These are phyloP conservation scores for Noccaea caerulescens DNA, from an alignment of 345 rosid genomes.

Conservation along the genomic window DNA sequence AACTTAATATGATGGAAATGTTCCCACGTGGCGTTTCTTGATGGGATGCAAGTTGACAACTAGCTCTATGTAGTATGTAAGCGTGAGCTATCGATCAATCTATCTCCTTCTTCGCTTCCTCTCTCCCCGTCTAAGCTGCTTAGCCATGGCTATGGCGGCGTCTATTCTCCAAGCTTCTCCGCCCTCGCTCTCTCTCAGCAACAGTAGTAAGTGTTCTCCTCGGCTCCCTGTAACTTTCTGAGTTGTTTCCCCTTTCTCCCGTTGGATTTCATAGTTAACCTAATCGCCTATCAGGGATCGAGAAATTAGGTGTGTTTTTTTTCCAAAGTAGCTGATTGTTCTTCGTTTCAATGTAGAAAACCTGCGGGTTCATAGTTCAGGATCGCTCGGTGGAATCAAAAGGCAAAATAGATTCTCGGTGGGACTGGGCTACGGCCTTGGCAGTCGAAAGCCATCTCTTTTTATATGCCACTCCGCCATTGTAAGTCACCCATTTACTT, in stretches of 20 bases:
- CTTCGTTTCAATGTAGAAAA: constrained; percentile 11
- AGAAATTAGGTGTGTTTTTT: neutral
- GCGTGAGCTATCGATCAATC: neutral
- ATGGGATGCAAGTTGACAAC: constrained; percentile 19
- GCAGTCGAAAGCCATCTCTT: constrained; percentile 38
- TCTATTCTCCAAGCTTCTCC: constrained; percentile 35
- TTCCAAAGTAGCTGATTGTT: neutral
- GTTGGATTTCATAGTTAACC: neutral
- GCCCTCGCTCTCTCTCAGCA: constrained; percentile 25
- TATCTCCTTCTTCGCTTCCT: neutral
- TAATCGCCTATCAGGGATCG: neutral
- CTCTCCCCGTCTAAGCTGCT: constrained; percentile 31
- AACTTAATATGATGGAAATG: neutral
- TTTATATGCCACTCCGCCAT: constrained; percentile 44
- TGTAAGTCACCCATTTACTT: constrained; percentile 42
- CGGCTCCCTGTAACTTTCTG: neutral
- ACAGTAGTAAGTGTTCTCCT: constrained; percentile 24
- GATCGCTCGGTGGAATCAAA: constrained; percentile 20
- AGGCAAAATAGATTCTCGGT: constrained; percentile 30
- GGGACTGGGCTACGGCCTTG: constrained; percentile 33
- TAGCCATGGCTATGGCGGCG: constrained; percentile 41
- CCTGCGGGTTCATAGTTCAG: constrained; percentile 25
- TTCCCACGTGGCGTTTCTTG: neutral
- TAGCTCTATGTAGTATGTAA: neutral
- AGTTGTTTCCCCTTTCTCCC: neutral